Evolutionary conservation across 108 stramenopile genomes (phyloP).

Genomic region (Poteriospumella lacustris): DNA sequence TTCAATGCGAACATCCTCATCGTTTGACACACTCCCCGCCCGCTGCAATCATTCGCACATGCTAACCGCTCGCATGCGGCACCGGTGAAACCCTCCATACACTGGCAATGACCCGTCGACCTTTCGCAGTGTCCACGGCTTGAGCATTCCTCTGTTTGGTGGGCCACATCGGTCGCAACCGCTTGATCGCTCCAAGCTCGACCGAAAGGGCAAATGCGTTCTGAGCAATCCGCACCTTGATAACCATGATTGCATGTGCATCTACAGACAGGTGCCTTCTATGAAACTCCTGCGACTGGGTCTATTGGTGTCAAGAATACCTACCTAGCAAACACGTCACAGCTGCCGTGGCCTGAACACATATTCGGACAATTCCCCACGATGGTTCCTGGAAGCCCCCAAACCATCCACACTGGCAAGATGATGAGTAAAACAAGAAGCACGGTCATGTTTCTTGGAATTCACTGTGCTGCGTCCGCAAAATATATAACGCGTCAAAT

Average conservation of each 20-base stretch:
- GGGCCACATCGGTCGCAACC: not conserved
- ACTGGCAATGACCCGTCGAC: conserved; percentile 34
- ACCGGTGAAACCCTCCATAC: conserved; percentile 54
- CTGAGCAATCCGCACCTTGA: conserved; percentile 26
- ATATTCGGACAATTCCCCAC: conserved; percentile 24
- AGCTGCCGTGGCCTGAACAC: not conserved
- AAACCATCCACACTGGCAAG: no score
- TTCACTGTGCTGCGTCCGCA: no score
- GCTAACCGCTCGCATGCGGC: conserved; percentile 47
- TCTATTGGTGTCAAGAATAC: not conserved
- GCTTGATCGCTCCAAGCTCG: not conserved
- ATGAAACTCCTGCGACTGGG: not conserved
- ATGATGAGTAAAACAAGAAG: no score
- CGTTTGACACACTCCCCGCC: conserved; percentile 40
- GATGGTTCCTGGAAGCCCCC: no score
- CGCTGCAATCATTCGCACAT: conserved; percentile 43
- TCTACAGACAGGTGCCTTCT: no score
- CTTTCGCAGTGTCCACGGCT: conserved; percentile 17
- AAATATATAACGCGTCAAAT: no score
- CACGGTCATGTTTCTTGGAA: no score
- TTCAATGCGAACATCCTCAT: conserved; percentile 40
- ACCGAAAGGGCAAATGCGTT: not conserved
- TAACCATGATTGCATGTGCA: conserved; percentile 23
- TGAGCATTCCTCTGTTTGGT: conserved; percentile 13
- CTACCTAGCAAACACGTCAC: conserved; percentile 2